These are phyloP conservation scores for Neoboletus magnificus DNA, from an alignment of 768 basidiomycete species.

Conservation along the genomic window DNA sequence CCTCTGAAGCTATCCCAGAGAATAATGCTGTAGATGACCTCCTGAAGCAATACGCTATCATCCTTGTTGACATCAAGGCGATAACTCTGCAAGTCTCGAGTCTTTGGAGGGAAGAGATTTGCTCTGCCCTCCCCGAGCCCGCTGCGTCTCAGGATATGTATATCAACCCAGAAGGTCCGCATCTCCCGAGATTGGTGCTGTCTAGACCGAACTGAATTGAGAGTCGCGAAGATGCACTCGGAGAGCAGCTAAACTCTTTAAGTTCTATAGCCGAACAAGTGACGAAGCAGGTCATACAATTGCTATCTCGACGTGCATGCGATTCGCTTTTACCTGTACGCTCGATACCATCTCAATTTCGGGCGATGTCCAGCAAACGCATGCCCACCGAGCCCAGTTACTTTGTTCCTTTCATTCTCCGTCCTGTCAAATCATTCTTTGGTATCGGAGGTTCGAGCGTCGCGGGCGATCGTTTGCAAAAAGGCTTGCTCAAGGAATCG, in stretches of 20 bases:
- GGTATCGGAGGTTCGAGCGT: conserved; percentile 55
- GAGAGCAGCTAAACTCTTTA: conserved; percentile 47
- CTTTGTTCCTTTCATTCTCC: conserved; percentile 78
- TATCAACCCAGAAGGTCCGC: conserved; percentile 50
- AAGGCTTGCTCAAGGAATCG: conserved; percentile 47
- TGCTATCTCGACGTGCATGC: conserved; percentile 77
- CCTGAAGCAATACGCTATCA: conserved; percentile 63
- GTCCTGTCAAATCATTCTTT: conserved; percentile 76
- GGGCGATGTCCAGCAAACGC: conserved; percentile 76
- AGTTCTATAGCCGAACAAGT: conserved; percentile 53
- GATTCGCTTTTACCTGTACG: conserved; percentile 83
- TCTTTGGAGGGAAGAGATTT: conserved; percentile 71
- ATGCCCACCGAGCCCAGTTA: conserved; percentile 78
- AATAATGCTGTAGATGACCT: conserved; percentile 59
- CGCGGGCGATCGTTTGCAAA: conserved; percentile 56
- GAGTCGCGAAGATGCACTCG: conserved; percentile 48
- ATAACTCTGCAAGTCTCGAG: conserved; percentile 50
- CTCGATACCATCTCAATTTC: conserved; percentile 86
- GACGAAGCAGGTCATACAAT: conserved; percentile 59
- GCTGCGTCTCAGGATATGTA: conserved; percentile 32
- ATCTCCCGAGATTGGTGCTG: background rate
- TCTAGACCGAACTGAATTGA: background rate
- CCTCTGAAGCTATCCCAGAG: conserved; percentile 52
- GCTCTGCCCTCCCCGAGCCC: conserved; percentile 53
- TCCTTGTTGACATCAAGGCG: conserved; percentile 63